These are phyloP conservation scores for Lathyrus sativus DNA, from an alignment of 306 rosid species.

Conservation along the genomic window DNA sequence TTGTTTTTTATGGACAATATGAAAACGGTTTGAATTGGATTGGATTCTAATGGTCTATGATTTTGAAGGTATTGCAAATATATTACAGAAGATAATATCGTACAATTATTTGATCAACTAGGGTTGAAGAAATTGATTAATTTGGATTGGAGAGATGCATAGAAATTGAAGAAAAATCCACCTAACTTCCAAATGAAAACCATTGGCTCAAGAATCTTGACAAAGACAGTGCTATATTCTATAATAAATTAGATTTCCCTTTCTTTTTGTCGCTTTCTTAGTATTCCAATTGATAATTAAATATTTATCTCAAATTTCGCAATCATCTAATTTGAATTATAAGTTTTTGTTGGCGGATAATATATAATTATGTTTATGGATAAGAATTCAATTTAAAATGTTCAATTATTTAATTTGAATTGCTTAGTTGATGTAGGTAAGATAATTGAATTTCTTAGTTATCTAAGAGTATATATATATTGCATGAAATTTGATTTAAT, in stretches of 20 bases:
- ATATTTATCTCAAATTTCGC: no score
- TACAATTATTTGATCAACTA: background rate
- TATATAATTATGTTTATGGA: no score
- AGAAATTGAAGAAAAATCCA: conserved; percentile 16
- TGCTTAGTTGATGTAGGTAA: no score
- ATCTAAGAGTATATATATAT: no score
- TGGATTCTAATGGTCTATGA: conserved; percentile 36
- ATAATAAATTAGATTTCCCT: no score
- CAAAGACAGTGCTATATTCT: conserved; percentile 30
- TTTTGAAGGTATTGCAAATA: conserved; percentile 1
- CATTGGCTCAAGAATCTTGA: conserved; percentile 39
- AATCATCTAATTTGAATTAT: no score
- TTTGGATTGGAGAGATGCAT: background rate
- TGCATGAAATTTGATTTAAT: no score
- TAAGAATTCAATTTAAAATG: no score
- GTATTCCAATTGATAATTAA: background rate
- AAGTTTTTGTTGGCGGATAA: no score
- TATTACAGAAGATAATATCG: conserved; percentile 17
- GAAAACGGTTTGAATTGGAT: conserved; percentile 33
- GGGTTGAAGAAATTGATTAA: conserved; percentile 9
- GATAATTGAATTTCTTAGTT: no score
- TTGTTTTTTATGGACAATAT: conserved; percentile 29
- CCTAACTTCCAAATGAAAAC: conserved; percentile 11
- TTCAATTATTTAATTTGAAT: no score
- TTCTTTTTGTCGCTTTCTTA: background rate